Conservation (phyloP, 495 filamentous ascomycete species). For the Aspergillus cavernicola region DNA sequence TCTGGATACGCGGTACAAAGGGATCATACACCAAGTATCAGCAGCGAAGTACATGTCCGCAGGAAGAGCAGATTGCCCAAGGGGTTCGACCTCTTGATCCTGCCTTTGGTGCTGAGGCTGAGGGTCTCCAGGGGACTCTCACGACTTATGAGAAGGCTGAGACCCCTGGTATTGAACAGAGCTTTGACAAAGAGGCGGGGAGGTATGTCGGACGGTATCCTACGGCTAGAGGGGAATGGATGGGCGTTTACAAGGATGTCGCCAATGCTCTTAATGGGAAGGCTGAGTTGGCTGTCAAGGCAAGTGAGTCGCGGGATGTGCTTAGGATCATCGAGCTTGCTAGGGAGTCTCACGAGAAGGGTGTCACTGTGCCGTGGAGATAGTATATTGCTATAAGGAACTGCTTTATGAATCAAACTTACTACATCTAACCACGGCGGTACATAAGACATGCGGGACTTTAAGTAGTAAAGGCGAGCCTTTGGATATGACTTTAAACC, state of each 20-base stretch:
- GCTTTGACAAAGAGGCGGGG: neutral
- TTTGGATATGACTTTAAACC: too few species aligned
- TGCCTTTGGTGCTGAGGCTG: neutral
- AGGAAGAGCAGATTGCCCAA: neutral
- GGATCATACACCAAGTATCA: neutral
- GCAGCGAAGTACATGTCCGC: constrained; percentile 1
- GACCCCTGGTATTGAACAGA: neutral
- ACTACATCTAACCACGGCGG: too few species aligned
- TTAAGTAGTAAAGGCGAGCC: too few species aligned
- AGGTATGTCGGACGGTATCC: neutral
- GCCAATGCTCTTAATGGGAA: neutral
- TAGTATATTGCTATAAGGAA: too few species aligned
- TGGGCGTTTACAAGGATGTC: constrained; percentile 1
- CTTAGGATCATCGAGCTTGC: constrained; percentile 4
- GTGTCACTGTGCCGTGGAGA: neutral
- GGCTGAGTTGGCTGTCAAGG: neutral
- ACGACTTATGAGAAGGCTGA: neutral
- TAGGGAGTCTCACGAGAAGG: neutral
- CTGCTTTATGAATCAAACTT: too few species aligned
- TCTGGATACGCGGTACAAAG: neutral
- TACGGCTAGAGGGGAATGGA: constrained; percentile 1
- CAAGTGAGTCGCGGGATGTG: neutral
- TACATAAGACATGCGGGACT: too few species aligned
- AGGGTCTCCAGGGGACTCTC: neutral
- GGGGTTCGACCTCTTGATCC: neutral